phyloP scores from a whole-genome alignment of 257 asterid genomes.

The Salvia miltiorrhiza region DNA sequence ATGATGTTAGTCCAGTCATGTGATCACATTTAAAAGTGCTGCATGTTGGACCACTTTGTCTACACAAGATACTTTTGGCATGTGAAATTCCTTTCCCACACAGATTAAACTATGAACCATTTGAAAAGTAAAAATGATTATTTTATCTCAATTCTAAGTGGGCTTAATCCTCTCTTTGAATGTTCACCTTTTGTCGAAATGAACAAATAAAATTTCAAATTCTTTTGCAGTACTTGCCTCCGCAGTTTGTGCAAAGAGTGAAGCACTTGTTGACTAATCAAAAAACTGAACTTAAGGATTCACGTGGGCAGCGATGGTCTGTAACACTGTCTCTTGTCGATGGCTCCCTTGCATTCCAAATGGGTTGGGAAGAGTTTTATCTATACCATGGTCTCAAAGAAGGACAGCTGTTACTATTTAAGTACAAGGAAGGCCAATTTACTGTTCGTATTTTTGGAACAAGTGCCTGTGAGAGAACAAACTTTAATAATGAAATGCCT shows the following conservation, averaged over 20 bases:
- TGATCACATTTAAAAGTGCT: neutral
- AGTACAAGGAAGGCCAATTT: conserved; percentile 39
- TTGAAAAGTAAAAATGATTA: neutral
- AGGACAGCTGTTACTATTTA: conserved; percentile 45
- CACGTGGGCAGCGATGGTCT: conserved; percentile 37
- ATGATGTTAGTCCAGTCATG: neutral
- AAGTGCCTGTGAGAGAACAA: conserved; percentile 36
- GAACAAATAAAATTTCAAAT: neutral
- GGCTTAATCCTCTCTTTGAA: neutral
- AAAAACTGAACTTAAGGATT: conserved; percentile 51
- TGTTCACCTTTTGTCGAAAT: neutral
- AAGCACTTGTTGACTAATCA: conserved; percentile 28
- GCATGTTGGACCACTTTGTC: neutral
- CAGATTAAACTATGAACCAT: neutral
- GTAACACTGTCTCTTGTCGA: conserved; percentile 33
- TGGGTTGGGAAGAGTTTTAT: conserved; percentile 62
- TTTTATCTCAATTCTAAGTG: neutral
- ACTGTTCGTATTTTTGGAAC: conserved; percentile 40
- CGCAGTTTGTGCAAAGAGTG: conserved; percentile 31
- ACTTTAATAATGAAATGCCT: conserved; percentile 3
- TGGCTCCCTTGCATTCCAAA: conserved; percentile 38
- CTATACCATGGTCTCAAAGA: conserved; percentile 33
- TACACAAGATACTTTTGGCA: neutral
- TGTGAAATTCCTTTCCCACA: neutral
- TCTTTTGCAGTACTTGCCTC: conserved; percentile 67